Evolutionary conservation across 768 basidiomycete species (phyloP).

Genomic region (Pleurotus cornucopiae): DNA sequence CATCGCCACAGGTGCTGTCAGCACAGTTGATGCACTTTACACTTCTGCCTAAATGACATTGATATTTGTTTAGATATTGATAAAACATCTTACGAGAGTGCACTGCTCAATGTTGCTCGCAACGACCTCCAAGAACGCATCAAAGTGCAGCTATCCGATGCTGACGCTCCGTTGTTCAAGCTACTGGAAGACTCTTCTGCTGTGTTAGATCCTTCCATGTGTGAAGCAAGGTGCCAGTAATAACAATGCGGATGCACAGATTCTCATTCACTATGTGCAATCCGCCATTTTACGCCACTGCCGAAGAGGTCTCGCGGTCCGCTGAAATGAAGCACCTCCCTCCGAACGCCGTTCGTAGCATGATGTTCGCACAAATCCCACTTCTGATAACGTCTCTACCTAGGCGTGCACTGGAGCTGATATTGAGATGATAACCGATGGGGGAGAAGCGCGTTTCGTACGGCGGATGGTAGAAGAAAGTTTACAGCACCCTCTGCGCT

Average conservation of each 20-base stretch:
- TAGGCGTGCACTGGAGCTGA: slow-evolving; percentile 85
- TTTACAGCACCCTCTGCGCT: slow-evolving; percentile 37
- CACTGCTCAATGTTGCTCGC: slow-evolving; percentile 47
- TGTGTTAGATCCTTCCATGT: too few relatives aligned
- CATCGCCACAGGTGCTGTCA: slow-evolving; percentile 57
- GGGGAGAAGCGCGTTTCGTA: slow-evolving; percentile 84
- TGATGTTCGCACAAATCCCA: background rate
- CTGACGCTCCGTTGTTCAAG: slow-evolving; percentile 41
- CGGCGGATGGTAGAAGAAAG: slow-evolving; percentile 76
- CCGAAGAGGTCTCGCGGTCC: slow-evolving; percentile 58
- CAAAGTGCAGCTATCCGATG: slow-evolving; percentile 32
- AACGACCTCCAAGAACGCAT: slow-evolving; percentile 59
- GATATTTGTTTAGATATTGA: slow-evolving; percentile 60
- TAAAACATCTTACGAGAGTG: slow-evolving; percentile 48
- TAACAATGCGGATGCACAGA: slow-evolving; percentile 20
- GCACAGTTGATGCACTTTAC: too few relatives aligned
- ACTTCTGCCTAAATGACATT: background rate
- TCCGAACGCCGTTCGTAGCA: slow-evolving; percentile 63
- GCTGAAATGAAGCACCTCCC: slow-evolving; percentile 58
- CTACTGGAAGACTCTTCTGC: slow-evolving; percentile 21
- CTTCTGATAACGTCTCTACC: background rate
- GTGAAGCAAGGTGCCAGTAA: too few relatives aligned
- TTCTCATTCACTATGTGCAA: slow-evolving; percentile 92
- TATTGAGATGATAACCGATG: slow-evolving; percentile 84
- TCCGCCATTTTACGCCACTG: slow-evolving; percentile 88